Base-by-base conservation (phyloP, 1,284 basidiomycete species). In the Trametes polyzona region DNA sequence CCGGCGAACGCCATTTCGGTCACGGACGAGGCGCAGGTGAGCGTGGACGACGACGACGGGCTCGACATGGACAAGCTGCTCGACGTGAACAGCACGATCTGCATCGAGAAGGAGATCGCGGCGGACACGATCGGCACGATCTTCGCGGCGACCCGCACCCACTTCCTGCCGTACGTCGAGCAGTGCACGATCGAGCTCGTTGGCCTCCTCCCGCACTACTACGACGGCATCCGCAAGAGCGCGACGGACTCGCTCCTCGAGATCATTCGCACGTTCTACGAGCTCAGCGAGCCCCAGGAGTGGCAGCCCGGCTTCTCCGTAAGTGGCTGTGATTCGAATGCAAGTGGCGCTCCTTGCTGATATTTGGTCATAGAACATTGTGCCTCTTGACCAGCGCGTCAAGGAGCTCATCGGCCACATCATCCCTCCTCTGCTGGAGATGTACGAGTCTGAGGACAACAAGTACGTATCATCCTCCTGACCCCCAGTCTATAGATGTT, bases 101-200 rank as follows among this genome's bases (percentile, higher is more conserved):
- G 96, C 51, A 95, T 99, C 57, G 97, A 99, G 81, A 99, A 99
- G 78, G 97, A 99, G 79, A 97, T 98, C 57, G 96, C 97, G 6
- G 95, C 95, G 35, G 96, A 99, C 73, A 95, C 96, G 27, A 89
- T 99, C 61, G 95, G 96, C 55, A 91, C 93, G 52, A 78, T 99
- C 59, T 98, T 98, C 73, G 80, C 85, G 40, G 83, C 92, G 44
- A 96, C 95, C 50, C 87, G 88, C 69, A 75, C 74, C 36, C 88
- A 92, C 68, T 99, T 98, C 87, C 79, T 98, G 65, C 95, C 95
- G 4, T 99, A 86, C 73, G 85, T 94, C 57, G 91, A 93, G 73
- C 76, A 77, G 61, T 90, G 86, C 67, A 87, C 93, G 48, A 80
- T 93, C 57, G 92, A 95, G 69, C 86, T 99, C 44, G 81, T 93